Conservation (phyloP, 2,329 filamentous ascomycete genomes). For the Epichloe scottii region DNA sequence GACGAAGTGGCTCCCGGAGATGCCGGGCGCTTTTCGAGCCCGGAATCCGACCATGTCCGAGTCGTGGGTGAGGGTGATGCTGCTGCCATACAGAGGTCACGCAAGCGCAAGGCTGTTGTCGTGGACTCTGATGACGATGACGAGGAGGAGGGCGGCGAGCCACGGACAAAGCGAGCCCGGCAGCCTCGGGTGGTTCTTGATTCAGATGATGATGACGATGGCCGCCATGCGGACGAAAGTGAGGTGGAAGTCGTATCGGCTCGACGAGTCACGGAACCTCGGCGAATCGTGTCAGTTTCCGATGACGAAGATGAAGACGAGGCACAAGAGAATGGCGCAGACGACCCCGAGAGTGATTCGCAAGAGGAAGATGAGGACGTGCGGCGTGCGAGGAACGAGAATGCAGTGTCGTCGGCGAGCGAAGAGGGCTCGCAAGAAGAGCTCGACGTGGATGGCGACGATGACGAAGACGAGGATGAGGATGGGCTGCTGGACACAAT, state of each 20-base stretch:
- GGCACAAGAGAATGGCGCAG: conserved; percentile 1
- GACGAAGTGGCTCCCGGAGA: conserved; percentile 2
- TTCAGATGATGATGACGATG: conserved; percentile 3
- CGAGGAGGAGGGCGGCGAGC: conserved; percentile 13
- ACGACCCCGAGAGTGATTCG: conserved; percentile 4
- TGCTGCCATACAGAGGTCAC: conserved; percentile 8
- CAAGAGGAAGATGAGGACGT: conserved; percentile 9
- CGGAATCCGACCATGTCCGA: conserved; percentile 5
- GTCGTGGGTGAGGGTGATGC: neutral
- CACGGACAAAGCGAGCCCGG: neutral
- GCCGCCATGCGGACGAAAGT: neutral
- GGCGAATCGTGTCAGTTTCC: neutral
- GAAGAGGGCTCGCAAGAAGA: conserved; percentile 9
- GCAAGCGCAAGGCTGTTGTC: conserved; percentile 17
- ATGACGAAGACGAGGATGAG: conserved; percentile 12
- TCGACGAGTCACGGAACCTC: neutral
- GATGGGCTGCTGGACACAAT: conserved; percentile 19
- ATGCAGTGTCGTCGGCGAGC: conserved; percentile 9
- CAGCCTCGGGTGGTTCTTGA: neutral
- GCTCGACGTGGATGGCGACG: conserved; percentile 10
- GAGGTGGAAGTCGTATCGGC: neutral
- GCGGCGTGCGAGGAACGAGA: conserved; percentile 9
- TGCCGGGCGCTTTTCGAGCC: conserved; percentile 3
- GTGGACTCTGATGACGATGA: conserved; percentile 15
- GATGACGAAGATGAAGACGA: neutral